Evolutionary conservation across 805 yeast genomes (phyloP).

Genomic region (Saturnispora sekii): DNA sequence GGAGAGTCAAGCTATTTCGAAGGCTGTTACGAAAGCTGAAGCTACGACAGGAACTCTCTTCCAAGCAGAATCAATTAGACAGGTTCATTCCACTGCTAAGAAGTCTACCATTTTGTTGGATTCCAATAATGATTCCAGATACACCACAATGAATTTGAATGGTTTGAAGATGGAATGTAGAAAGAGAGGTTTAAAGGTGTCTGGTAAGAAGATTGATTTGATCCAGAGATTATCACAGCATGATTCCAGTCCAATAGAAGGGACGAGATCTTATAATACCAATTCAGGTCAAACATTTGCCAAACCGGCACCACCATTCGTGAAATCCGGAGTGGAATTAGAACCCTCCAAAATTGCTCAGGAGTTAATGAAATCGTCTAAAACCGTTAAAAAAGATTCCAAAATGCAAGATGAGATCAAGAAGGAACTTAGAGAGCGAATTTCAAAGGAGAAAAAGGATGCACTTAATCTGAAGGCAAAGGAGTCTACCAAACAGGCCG

Average conservation of each 20-base stretch:
- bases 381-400: background rate
- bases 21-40: conserved; percentile 1
- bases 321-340: background rate
- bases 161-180: conserved; percentile 51
- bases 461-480: background rate
- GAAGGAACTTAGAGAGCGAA: conserved; percentile 1
- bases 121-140: conserved; percentile 17
- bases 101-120: conserved; percentile 25
- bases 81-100: conserved; percentile 28
- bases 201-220: conserved; percentile 54
- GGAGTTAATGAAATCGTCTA: conserved; percentile 1
- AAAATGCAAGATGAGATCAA: conserved; percentile 3
- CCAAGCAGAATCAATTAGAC: conserved; percentile 13
- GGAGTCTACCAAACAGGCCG: conserved; percentile 1
- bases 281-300: background rate
- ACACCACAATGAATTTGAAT: conserved; percentile 38
- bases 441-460: conserved; percentile 3
- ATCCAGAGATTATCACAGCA: conserved; percentile 27
- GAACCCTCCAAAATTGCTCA: conserved; percentile 1
- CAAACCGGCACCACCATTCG: background rate
- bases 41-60: conserved; percentile 13
- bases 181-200: conserved; percentile 46
- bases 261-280: conserved; percentile 8
- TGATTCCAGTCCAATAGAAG: conserved; percentile 9
- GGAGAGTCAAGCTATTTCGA: conserved; percentile 10